phyloP scores from a whole-genome alignment of 1,284 basidiomycete species.

The Tylopilus orsonianus region DNA sequence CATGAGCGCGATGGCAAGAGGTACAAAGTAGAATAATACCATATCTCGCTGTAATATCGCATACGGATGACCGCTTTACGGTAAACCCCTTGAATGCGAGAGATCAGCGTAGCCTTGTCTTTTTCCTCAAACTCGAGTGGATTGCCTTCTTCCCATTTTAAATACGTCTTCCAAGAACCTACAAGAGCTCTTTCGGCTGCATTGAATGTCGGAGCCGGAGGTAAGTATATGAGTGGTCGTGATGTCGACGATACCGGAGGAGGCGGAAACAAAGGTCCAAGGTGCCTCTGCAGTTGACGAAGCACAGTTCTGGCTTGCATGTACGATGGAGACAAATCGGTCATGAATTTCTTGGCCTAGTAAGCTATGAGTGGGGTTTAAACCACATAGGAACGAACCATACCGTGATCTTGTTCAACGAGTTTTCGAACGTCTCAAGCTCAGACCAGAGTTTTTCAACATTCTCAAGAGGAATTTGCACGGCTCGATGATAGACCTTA shows the following conservation, averaged over 20 bases:
- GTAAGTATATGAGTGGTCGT: constrained; percentile 59
- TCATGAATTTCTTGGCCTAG: constrained; percentile 91
- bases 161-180: constrained; percentile 86
- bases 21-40: constrained; percentile 49
- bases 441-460: constrained; percentile 95
- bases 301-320: constrained; percentile 94
- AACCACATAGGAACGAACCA: constrained; percentile 17
- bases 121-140: constrained; percentile 90
- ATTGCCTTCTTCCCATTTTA: constrained; percentile 96
- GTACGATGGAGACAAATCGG: constrained; percentile 78
- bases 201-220: constrained; percentile 73
- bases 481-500: constrained; percentile 90
- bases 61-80: constrained; percentile 86
- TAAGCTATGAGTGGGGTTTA: constrained; percentile 10
- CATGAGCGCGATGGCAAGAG: constrained; percentile 15
- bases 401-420: constrained; percentile 86
- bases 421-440: constrained; percentile 91
- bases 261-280: constrained; percentile 61
- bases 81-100: constrained; percentile 81
- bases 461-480: constrained; percentile 92
- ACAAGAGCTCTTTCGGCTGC: constrained; percentile 72
- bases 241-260: constrained; percentile 41
- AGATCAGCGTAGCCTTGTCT: constrained; percentile 66
- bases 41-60: constrained; percentile 95
- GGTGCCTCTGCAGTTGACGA: constrained; percentile 78